These are phyloP conservation scores for Lecanicillium sp. DNA, from an alignment of 2,329 filamentous ascomycete genomes.

Conservation along the genomic window DNA sequence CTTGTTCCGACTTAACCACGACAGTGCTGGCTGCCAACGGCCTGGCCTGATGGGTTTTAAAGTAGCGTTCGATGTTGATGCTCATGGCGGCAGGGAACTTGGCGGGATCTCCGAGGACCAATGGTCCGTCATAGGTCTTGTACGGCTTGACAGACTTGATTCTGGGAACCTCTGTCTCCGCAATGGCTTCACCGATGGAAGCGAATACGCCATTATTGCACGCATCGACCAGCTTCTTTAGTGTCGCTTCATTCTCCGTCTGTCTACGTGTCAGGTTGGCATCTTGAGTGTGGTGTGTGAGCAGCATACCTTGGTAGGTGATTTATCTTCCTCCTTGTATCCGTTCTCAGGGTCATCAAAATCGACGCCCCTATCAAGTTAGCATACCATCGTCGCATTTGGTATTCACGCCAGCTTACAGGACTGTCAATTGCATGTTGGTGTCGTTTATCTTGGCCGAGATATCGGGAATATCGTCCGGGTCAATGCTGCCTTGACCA, in stretches of 20 bases:
- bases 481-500: slow-evolving; percentile 64
- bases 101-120: slow-evolving; percentile 73
- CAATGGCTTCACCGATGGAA: slow-evolving; percentile 80
- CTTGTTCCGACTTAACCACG: slow-evolving; percentile 47
- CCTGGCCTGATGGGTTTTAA: slow-evolving; percentile 70
- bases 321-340: slow-evolving; percentile 86
- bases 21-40: slow-evolving; percentile 73
- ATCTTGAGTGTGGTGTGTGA: no score
- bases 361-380: slow-evolving; percentile 63
- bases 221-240: slow-evolving; percentile 57
- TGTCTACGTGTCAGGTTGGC: slow-evolving; percentile 13
- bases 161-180: slow-evolving; percentile 68
- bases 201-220: slow-evolving; percentile 66
- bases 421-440: slow-evolving; percentile 67
- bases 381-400: slow-evolving; percentile 8
- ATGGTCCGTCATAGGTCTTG: slow-evolving; percentile 68
- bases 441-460: slow-evolving; percentile 65
- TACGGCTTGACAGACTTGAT: slow-evolving; percentile 70
- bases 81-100: slow-evolving; percentile 66
- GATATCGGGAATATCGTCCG: slow-evolving; percentile 63
- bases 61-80: slow-evolving; percentile 87
- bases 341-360: slow-evolving; percentile 89
- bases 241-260: slow-evolving; percentile 59
- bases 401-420: slow-evolving; percentile 48
- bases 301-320: slow-evolving; percentile 51